Evolutionary conservation across 306 rosid genomes (phyloP).

Genomic region (Vigna unguiculata): DNA sequence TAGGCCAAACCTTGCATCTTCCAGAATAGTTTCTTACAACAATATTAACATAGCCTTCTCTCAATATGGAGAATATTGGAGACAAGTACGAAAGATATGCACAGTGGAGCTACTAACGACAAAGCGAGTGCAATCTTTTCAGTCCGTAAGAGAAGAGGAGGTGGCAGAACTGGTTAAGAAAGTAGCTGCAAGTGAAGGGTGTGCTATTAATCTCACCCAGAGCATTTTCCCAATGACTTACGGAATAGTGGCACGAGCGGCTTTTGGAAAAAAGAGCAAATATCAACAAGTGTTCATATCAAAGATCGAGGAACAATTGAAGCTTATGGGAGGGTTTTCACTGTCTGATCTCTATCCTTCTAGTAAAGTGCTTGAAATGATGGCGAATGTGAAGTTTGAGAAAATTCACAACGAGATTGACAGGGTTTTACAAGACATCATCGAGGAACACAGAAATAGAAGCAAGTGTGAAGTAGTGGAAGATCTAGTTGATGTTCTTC

Average conservation of each 20-base stretch:
- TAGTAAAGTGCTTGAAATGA: conserved; percentile 6
- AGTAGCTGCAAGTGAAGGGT: conserved; percentile 42
- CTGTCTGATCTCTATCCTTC: conserved; percentile 43
- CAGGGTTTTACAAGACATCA: conserved; percentile 34
- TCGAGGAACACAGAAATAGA: conserved; percentile 31
- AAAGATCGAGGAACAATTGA: conserved; percentile 12
- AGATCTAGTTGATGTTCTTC: conserved; percentile 46
- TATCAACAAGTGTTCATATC: conserved; percentile 7
- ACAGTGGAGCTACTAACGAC: conserved; percentile 33
- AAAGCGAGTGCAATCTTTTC: conserved; percentile 46
- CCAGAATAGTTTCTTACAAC: background rate
- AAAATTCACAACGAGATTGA: conserved; percentile 23
- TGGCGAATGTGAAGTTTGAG: background rate
- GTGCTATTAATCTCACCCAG: conserved; percentile 30
- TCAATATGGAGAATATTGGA: conserved; percentile 44
- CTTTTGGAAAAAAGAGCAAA: conserved; percentile 33
- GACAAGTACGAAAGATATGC: conserved; percentile 46
- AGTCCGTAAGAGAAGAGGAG: conserved; percentile 42
- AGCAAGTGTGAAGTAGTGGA: background rate
- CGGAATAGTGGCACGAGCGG: conserved; percentile 10
- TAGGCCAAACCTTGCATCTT: background rate
- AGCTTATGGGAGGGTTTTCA: conserved; percentile 26
- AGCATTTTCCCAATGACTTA: conserved; percentile 3
- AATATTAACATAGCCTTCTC: background rate
- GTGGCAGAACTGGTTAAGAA: conserved; percentile 7